phyloP scores from a whole-genome alignment of 192 early-diverging fungal genomes.

The Backusella morwellensis region DNA sequence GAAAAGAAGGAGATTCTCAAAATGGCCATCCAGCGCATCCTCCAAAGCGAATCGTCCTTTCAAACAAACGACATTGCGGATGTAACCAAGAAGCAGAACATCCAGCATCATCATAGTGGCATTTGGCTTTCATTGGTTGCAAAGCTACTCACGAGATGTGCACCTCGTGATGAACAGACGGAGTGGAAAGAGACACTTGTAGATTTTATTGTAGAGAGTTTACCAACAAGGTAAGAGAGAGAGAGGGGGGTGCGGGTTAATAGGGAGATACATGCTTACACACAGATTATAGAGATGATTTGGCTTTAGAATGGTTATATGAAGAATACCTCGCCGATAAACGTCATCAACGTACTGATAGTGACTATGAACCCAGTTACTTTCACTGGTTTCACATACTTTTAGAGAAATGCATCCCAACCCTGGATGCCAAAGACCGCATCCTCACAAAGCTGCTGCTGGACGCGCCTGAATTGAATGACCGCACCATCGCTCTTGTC shows the following conservation, averaged over 20 bases:
- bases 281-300: conserved; percentile 38
- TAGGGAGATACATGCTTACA: no score
- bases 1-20: conserved; percentile 27
- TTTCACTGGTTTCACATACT: conserved; percentile 34
- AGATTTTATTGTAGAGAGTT: conserved; percentile 59
- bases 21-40: conserved; percentile 29
- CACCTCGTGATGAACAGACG: neutral
- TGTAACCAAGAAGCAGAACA: neutral
- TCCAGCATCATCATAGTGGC: conserved; percentile 1
- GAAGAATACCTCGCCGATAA: conserved; percentile 54
- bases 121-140: conserved; percentile 20
- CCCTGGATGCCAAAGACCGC: conserved; percentile 66
- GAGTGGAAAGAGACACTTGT: conserved; percentile 43
- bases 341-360: conserved; percentile 11
- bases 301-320: conserved; percentile 74
- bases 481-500: conserved; percentile 59
- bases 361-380: conserved; percentile 36
- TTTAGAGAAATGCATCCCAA: conserved; percentile 34
- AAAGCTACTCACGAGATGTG: conserved; percentile 17
- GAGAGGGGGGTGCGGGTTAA: no score
- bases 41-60: conserved; percentile 21
- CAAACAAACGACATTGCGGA: neutral
- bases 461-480: conserved; percentile 73
- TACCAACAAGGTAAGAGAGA: conserved; percentile 56
- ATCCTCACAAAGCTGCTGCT: conserved; percentile 72